These are phyloP conservation scores for Xylaria curta DNA, from an alignment of 495 filamentous ascomycete species.

Conservation along the genomic window DNA sequence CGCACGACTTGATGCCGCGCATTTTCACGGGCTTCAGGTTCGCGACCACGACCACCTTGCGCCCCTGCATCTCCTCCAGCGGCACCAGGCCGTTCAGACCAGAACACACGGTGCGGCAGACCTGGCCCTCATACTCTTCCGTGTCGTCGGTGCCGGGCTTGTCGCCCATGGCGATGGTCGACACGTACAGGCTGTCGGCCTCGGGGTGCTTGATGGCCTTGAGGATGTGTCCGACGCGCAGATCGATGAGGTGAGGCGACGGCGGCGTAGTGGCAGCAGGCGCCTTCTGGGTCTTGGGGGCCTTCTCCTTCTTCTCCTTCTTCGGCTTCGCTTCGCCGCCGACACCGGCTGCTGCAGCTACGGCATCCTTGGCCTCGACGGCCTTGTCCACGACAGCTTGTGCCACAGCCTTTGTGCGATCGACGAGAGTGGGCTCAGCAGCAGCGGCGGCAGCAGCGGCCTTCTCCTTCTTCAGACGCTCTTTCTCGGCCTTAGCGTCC, in stretches of 20 bases:
- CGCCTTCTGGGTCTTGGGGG: slow-evolving; percentile 70
- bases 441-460: slow-evolving; percentile 59
- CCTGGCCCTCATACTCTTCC: slow-evolving; percentile 81
- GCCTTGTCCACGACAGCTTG: slow-evolving; percentile 41
- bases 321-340: slow-evolving; percentile 64
- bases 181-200: slow-evolving; percentile 93
- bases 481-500: slow-evolving; percentile 87
- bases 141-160: slow-evolving; percentile 85
- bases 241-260: slow-evolving; percentile 86
- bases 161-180: slow-evolving; percentile 96
- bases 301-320: slow-evolving; percentile 87
- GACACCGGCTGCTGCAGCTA: slow-evolving; percentile 48
- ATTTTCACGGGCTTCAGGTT: slow-evolving; percentile 99
- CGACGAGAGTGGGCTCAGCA: slow-evolving; percentile 50
- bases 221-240: slow-evolving; percentile 95
- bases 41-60: slow-evolving; percentile 93
- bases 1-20: slow-evolving; percentile 92
- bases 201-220: slow-evolving; percentile 94
- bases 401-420: slow-evolving; percentile 58
- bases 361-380: slow-evolving; percentile 47
- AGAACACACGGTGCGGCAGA: slow-evolving; percentile 93
- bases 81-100: slow-evolving; percentile 92
- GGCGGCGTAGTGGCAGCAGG: slow-evolving; percentile 71
- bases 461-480: slow-evolving; percentile 86
- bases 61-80: slow-evolving; percentile 92